Evolutionary conservation across 345 rosid species (phyloP).

Genomic region (Eucalyptus curtisii): DNA sequence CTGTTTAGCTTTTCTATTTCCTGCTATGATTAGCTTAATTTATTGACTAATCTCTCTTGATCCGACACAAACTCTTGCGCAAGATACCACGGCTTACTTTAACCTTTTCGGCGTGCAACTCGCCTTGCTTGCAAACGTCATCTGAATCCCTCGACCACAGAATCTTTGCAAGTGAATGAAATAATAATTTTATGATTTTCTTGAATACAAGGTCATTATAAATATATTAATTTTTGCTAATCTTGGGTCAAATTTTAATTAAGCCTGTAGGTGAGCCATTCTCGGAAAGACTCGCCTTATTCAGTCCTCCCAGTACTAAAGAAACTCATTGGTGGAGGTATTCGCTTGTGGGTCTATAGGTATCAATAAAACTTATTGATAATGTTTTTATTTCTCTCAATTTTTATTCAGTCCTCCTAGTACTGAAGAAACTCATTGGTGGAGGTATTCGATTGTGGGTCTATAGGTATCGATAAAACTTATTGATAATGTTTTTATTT

Average conservation of each 20-base stretch:
- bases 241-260: not conserved
- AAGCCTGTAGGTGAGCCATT: slow-evolving; percentile 15
- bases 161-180: slow-evolving; percentile 39
- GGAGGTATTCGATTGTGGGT: slow-evolving; percentile 61
- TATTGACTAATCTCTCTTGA: not conserved
- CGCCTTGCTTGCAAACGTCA: slow-evolving; percentile 82
- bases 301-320: slow-evolving; percentile 43
- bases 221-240: not conserved
- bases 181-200: not conserved
- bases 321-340: slow-evolving; percentile 43
- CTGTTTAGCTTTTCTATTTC: not conserved
- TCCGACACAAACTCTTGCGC: slow-evolving; percentile 23
- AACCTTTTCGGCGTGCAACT: slow-evolving; percentile 71
- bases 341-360: slow-evolving; percentile 66
- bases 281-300: slow-evolving; percentile 26
- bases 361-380: not conserved
- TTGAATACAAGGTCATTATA: not conserved
- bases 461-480: slow-evolving; percentile 19
- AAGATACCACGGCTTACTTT: slow-evolving; percentile 61
- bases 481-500: accelerated
- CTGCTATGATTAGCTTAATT: not conserved
- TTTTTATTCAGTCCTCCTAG: slow-evolving; percentile 31
- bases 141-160: slow-evolving; percentile 53
- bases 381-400: too few relatives aligned
- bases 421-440: slow-evolving; percentile 34